These are phyloP conservation scores for Colletotrichum gloeosporioides DNA, from an alignment of 2,329 filamentous ascomycete species.

Conservation along the genomic window DNA sequence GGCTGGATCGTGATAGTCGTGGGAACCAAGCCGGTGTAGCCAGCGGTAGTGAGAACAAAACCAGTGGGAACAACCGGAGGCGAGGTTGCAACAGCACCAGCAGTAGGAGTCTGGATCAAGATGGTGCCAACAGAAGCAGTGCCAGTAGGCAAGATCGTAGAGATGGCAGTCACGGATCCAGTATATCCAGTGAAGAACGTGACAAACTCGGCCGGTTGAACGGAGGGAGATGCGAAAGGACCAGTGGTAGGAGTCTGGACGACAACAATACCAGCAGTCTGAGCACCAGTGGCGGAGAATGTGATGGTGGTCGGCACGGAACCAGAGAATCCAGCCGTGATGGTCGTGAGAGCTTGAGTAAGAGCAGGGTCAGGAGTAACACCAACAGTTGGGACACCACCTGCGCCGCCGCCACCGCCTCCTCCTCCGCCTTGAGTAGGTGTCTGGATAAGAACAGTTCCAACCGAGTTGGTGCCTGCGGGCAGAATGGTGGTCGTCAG, in stretches of 20 bases:
- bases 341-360: background rate
- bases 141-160: background rate
- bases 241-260: background rate
- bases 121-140: background rate
- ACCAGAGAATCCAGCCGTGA: background rate
- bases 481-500: background rate
- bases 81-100: background rate
- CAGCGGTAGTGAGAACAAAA: background rate
- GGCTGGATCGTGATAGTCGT: background rate
- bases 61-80: background rate
- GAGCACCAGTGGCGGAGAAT: background rate
- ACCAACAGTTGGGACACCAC: background rate
- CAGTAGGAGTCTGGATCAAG: conserved; percentile 8
- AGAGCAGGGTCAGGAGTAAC: background rate
- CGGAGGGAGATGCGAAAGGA: background rate
- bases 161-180: background rate
- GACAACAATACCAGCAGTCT: background rate
- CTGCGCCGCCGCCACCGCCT: background rate
- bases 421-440: background rate
- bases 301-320: background rate
- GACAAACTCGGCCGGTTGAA: background rate
- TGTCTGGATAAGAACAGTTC: background rate
- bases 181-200: background rate
- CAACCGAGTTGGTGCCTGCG: background rate
- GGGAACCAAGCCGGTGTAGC: background rate